Evolutionary conservation across 257 asterid species (phyloP).

Genomic region (Oldenlandia corymbosa): DNA sequence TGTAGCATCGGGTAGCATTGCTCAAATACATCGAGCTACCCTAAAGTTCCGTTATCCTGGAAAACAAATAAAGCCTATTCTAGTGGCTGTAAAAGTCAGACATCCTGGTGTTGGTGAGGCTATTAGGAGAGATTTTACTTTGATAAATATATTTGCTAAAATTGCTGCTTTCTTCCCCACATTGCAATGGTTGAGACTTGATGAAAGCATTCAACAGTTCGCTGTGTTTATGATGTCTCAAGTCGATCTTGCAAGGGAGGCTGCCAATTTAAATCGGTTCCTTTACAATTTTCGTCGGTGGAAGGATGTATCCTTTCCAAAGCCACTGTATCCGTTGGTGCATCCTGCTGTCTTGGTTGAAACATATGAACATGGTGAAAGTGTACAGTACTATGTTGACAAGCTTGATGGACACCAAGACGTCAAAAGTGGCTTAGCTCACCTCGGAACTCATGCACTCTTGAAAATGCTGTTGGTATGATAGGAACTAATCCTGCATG

Average conservation of each 20-base stretch:
- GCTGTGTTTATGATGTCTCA: conserved; percentile 88
- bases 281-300: conserved; percentile 71
- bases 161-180: conserved; percentile 53
- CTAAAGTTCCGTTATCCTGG: conserved; percentile 60
- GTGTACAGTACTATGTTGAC: conserved; percentile 59
- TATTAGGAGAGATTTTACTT: conserved; percentile 64
- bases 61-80: conserved; percentile 51
- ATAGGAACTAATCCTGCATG: conserved; percentile 1
- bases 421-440: conserved; percentile 63
- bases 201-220: conserved; percentile 83
- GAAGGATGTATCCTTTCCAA: conserved; percentile 87
- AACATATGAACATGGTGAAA: conserved; percentile 81
- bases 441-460: conserved; percentile 78
- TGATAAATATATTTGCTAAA: conserved; percentile 64
- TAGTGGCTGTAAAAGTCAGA: conserved; percentile 89
- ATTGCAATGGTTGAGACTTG: conserved; percentile 78
- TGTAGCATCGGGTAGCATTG: conserved; percentile 85
- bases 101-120: conserved; percentile 89
- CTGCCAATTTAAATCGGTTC: conserved; percentile 83
- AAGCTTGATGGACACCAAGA: conserved; percentile 49
- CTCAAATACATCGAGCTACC: conserved; percentile 80
- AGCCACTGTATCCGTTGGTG: conserved; percentile 83
- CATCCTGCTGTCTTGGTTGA: conserved; percentile 94
- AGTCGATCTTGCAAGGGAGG: conserved; percentile 93
- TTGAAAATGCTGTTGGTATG: conserved; percentile 86